Evolutionary conservation across 2,329 filamentous ascomycete genomes (phyloP).

Genomic region (Aspergillus tanneri): DNA sequence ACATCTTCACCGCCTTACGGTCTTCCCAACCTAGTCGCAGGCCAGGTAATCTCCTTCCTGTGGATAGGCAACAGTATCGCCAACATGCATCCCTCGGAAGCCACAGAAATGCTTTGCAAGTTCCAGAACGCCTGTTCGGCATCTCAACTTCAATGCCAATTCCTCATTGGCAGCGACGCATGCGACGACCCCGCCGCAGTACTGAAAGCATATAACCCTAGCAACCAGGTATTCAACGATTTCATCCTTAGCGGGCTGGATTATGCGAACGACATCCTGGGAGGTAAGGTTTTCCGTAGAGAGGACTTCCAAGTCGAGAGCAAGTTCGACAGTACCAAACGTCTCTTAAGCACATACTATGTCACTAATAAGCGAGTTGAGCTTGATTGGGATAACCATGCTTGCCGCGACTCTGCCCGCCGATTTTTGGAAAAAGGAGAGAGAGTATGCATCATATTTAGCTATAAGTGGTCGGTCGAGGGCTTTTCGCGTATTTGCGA

Average conservation of each 20-base stretch:
- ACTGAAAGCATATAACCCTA: neutral
- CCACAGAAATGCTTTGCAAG: neutral
- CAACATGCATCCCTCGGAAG: neutral
- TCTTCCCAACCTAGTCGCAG: neutral
- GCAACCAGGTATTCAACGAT: too few species aligned
- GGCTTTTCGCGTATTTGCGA: too few species aligned
- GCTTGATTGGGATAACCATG: neutral
- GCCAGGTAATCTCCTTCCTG: neutral
- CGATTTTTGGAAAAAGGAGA: neutral
- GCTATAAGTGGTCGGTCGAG: neutral
- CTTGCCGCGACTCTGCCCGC: too few species aligned
- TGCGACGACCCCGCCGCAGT: neutral
- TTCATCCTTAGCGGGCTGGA: neutral
- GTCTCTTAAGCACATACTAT: neutral
- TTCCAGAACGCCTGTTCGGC: neutral
- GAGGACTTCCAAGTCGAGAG: neutral
- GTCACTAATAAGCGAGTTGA: neutral
- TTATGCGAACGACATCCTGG: neutral
- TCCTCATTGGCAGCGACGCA: neutral
- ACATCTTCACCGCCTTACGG: too few species aligned
- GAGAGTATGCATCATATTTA: neutral
- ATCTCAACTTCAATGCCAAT: neutral
- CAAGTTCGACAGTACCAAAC: neutral
- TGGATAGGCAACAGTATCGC: conserved; percentile 6
- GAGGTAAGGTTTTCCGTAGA: neutral